Evolutionary conservation across 2,329 filamentous ascomycete genomes (phyloP).

Genomic region (Alternaria sp.): DNA sequence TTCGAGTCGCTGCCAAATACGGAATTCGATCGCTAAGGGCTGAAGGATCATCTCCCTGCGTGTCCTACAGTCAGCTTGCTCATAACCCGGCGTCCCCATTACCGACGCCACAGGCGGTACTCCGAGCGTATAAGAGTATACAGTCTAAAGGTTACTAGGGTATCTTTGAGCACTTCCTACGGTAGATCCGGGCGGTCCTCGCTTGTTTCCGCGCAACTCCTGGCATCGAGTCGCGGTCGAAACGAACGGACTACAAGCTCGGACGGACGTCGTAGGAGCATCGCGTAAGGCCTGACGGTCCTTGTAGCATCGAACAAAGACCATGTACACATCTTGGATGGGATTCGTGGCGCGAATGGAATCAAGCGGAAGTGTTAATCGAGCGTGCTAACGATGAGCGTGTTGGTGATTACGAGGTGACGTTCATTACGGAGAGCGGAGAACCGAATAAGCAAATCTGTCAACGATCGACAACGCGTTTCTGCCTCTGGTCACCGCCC

Average conservation of each 20-base stretch:
- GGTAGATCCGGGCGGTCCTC: constrained; percentile 10
- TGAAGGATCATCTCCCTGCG: constrained; percentile 26
- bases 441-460: constrained; percentile 21
- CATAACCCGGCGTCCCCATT: constrained; percentile 32
- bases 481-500: constrained; percentile 14
- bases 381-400: constrained; percentile 10
- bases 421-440: constrained; percentile 23
- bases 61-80: constrained; percentile 25
- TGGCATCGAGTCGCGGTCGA: constrained; percentile 19
- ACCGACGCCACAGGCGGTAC: constrained; percentile 27
- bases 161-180: constrained; percentile 17
- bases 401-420: constrained; percentile 21
- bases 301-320: neutral
- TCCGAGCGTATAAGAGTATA: constrained; percentile 22
- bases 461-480: constrained; percentile 9
- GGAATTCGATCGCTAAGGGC: constrained; percentile 8
- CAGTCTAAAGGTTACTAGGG: constrained; percentile 17
- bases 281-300: constrained; percentile 2
- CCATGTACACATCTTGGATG: neutral
- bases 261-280: constrained; percentile 12
- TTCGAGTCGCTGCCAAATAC: neutral
- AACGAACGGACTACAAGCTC: constrained; percentile 20
- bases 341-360: constrained; percentile 2
- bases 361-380: constrained; percentile 3
- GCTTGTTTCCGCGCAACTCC: constrained; percentile 19